phyloP scores from a whole-genome alignment of 257 asterid species.

The Nicotiana undulata region DNA sequence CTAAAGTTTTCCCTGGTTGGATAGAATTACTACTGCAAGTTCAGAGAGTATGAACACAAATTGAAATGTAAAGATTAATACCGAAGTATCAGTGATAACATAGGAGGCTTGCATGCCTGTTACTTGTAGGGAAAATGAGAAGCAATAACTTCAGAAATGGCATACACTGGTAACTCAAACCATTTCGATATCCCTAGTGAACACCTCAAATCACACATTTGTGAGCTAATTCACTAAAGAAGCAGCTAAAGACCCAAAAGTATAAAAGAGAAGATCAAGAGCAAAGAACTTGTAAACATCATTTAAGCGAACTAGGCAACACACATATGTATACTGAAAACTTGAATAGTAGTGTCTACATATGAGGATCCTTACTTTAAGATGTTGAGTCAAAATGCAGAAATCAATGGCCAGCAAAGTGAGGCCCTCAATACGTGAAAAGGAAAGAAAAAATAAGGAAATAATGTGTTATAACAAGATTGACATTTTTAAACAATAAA shows the following conservation, averaged over 20 bases:
- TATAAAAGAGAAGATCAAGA: neutral
- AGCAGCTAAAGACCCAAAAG: neutral
- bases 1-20: conserved; percentile 55
- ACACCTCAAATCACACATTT: neutral
- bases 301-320: neutral
- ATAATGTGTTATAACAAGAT: neutral
- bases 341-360: neutral
- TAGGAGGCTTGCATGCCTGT: conserved; percentile 41
- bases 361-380: neutral
- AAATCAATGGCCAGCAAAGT: neutral
- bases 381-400: neutral
- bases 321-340: neutral
- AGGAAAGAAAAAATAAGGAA: neutral
- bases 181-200: neutral
- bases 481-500: neutral
- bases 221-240: neutral
- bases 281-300: neutral
- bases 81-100: neutral
- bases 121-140: neutral
- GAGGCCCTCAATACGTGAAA: neutral
- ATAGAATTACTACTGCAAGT: conserved; percentile 9
- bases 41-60: conserved; percentile 1
- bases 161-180: neutral
- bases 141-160: neutral
- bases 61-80: neutral